Evolutionary conservation across 441 rosid genomes (phyloP).

Genomic region (Adansonia grandidieri): DNA sequence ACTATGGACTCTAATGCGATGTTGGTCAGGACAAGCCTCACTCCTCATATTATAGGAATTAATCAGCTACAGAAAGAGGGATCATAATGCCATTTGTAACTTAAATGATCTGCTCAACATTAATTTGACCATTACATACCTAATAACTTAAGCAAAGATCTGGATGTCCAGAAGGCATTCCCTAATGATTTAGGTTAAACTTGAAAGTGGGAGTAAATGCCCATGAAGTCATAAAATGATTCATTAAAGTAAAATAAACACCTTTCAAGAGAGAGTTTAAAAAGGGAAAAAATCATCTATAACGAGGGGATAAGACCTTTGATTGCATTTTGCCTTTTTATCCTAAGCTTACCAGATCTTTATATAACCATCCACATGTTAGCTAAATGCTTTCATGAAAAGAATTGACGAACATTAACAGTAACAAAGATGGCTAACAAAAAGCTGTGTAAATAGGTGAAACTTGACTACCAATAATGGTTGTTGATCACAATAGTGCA

Average conservation of each 20-base stretch:
- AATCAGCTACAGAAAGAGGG: background rate
- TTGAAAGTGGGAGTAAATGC: background rate
- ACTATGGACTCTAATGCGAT: background rate
- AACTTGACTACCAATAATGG: background rate
- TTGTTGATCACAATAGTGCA: background rate
- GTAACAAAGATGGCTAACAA: background rate
- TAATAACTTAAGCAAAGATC: background rate
- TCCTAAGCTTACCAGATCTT: background rate
- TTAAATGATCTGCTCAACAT: background rate
- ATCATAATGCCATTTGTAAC: background rate
- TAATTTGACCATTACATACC: constrained; percentile 6
- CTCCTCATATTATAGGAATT: background rate
- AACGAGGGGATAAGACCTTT: background rate
- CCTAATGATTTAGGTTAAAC: background rate
- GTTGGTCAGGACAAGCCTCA: background rate
- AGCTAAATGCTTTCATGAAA: constrained; percentile 12
- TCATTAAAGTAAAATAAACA: background rate
- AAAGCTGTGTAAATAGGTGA: constrained; percentile 6
- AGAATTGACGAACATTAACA: background rate
- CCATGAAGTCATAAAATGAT: background rate
- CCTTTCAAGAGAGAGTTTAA: background rate
- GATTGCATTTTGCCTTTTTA: background rate
- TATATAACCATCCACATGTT: background rate
- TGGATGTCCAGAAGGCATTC: background rate
- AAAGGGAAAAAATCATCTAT: background rate